Evolutionary conservation across 371 early-diverging fungal species (phyloP), one percentile per base, ranked within the genome.

Genomic region (Mucor indicus): DNA sequence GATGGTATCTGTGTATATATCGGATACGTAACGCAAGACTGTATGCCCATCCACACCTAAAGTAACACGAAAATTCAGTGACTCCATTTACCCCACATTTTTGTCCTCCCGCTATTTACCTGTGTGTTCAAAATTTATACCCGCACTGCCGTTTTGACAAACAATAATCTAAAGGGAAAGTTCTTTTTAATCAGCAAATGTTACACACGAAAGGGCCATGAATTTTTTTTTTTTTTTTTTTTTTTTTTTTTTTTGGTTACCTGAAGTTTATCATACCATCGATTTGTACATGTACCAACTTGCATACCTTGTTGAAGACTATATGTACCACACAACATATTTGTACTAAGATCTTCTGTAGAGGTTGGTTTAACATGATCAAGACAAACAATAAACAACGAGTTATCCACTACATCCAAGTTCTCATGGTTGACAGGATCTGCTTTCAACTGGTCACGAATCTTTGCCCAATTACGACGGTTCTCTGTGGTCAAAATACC

Each of bases 381-480:
- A 32, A 94, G 67, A 55, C 87, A 87, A 5, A 94, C 85, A 37
- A 80, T 79, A 60, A 94, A 93, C 44, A 92, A 73, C 7, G 95
- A 81, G 0, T 78, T 60, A 44, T 90, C 87, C 17, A 91, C 79
- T 1, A 72, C 72, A 21, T 69, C 64, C 4, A 91, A 68, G 8
- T 81, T 78, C 20, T 69, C 73, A 22, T 59, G 62, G 57, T 92
- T 91, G 17, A 59, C 59, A 2, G 67, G 47, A 44, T 77, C 70
- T 1, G 65, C 38, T 5, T 65, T 57, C 23, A 79, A 55, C 19
- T 60, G 61, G 8, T 39, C 38, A 31, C 80, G 55, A 6, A 85
- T 69, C 33, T 59, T 53, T 8, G 89, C 82, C 91, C 91, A 91
- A 40, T 67, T 77, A 51, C 83, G 83, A 29, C 93, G 77, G 41